Percentiles rank a stretch among this genome's conserved stretches.
phyloP scores from a whole-genome alignment of 192 early-diverging fungal genomes.

The Coemansia sp. region DNA sequence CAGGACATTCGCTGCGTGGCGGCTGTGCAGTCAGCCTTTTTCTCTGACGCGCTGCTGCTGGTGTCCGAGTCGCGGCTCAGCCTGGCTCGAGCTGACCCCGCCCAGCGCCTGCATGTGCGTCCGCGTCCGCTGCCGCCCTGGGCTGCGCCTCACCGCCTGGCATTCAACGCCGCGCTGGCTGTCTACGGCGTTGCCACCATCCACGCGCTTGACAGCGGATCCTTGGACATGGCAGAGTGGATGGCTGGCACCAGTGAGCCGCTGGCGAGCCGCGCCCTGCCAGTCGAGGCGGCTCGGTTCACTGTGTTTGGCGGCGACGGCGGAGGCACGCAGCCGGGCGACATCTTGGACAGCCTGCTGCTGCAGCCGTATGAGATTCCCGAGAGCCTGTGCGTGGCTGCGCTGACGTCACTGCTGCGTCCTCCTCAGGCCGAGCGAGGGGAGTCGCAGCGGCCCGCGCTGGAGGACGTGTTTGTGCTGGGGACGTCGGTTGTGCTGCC shows the following conservation, averaged over 20 bases:
- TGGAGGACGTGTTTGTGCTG: conserved; percentile 64
- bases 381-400: conserved; percentile 38
- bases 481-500: conserved; percentile 71
- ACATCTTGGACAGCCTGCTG: conserved; percentile 38
- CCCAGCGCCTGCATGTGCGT: conserved; percentile 84
- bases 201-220: conserved; percentile 31
- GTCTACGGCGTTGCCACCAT: conserved; percentile 70
- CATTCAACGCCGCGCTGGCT: conserved; percentile 57
- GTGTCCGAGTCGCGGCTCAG: conserved; percentile 60
- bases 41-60: conserved; percentile 65
- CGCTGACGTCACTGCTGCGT: conserved; percentile 19
- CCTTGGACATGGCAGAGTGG: neutral
- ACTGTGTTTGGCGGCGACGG: conserved; percentile 62
- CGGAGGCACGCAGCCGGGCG: conserved; percentile 62
- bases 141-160: conserved; percentile 70
- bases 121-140: conserved; percentile 65
- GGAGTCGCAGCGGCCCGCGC: conserved; percentile 11
- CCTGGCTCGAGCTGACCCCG: conserved; percentile 78
- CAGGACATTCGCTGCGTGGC: conserved; percentile 68
- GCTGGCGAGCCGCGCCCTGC: conserved; percentile 2
- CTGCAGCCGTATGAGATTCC: conserved; percentile 39
- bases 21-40: conserved; percentile 60
- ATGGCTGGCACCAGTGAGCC: conserved; percentile 7
- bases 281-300: conserved; percentile 54
- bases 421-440: neutral